Evolutionary conservation across 331 rosid genomes (phyloP), one percentile per base, ranked within the genome.

Genomic region (Cucumis variabilis): DNA sequence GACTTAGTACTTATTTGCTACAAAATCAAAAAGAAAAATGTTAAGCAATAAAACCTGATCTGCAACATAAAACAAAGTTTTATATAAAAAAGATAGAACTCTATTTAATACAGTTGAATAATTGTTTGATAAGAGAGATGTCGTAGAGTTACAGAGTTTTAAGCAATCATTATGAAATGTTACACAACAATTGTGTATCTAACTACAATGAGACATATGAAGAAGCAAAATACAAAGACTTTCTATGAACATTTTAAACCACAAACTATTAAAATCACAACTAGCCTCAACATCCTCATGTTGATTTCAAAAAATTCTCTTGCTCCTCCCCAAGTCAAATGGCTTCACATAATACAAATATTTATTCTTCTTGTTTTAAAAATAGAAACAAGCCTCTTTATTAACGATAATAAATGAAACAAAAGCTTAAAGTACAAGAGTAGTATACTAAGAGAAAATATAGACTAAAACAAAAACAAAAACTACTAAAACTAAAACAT

Each of bases 1-100:
- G 94, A 28, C 86, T 80, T 87, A 62, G 88, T 81, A 76, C 90
- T 91, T 66, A 93, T 82, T 90, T 89, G 92, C 99, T 97, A 92
- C 67, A 87, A 70, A 91, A 87, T 60, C 92, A 84, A 86, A 80
- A 84, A 88, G 75, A 55, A 16, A 78, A 24, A n/a, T 17, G 72
- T 65, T 62, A 14, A 87, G 84, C 53, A 88, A 86, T 88, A 79
- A 71, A 63, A 55, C 46, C 65, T n/a, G n/a, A n/a, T 27, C 78
- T 68, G 16, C 74, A 30, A 33, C 55, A n/a, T 62, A 62, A 82
- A 82, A 30, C 85, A 55, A 60, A 62, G 48, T n/a, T 55, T 82
- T 50, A 82, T 33, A 30, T 48, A 82, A 82, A 30, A n/a, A 58
- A 28, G 44, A 28, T 82, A 41, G 6, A 79, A 58, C 70, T 60